These are phyloP conservation scores for Fusarium buharicum DNA, from an alignment of 2,329 filamentous ascomycete species.

Conservation along the genomic window DNA sequence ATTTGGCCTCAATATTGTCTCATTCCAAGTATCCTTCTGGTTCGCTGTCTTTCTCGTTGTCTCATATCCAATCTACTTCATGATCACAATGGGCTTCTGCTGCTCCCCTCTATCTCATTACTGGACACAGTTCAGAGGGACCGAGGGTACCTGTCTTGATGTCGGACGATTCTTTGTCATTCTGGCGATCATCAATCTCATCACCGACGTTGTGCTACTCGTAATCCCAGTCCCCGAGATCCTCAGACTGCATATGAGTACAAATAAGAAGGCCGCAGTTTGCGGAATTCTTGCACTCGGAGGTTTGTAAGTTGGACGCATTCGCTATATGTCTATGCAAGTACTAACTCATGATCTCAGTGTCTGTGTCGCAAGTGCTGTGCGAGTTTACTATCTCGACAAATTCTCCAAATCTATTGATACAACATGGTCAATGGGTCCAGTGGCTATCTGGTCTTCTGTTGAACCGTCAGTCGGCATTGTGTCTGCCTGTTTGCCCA, in stretches of 20 bases:
- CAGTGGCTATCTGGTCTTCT: constrained; percentile 23
- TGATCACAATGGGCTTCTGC: constrained; percentile 12
- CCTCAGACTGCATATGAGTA: constrained; percentile 14
- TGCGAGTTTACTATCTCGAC: constrained; percentile 10
- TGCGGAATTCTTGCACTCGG: constrained; percentile 3
- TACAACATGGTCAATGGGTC: constrained; percentile 15
- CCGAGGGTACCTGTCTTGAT: constrained; percentile 10
- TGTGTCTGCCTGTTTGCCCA: constrained; percentile 13
- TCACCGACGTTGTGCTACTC: constrained; percentile 8
- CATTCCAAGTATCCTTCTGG: constrained; percentile 16
- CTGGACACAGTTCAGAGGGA: constrained; percentile 19
- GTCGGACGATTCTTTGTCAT: constrained; percentile 13
- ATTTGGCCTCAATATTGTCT: background rate
- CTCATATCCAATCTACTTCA: constrained; percentile 13
- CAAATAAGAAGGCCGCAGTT: constrained; percentile 17
- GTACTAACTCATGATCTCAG: background rate
- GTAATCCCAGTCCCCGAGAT: constrained; percentile 20
- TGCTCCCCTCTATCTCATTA: constrained; percentile 7
- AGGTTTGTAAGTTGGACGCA: too few species aligned
- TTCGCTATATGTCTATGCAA: too few species aligned
- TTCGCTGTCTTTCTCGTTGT: background rate
- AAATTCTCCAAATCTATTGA: background rate
- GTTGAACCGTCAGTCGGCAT: constrained; percentile 24
- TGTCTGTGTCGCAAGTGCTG: constrained; percentile 20
- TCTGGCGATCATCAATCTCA: constrained; percentile 6